Evolutionary conservation across 768 basidiomycete species (phyloP), one percentile per base, ranked within the genome.

Genomic region (Russula virescens): DNA sequence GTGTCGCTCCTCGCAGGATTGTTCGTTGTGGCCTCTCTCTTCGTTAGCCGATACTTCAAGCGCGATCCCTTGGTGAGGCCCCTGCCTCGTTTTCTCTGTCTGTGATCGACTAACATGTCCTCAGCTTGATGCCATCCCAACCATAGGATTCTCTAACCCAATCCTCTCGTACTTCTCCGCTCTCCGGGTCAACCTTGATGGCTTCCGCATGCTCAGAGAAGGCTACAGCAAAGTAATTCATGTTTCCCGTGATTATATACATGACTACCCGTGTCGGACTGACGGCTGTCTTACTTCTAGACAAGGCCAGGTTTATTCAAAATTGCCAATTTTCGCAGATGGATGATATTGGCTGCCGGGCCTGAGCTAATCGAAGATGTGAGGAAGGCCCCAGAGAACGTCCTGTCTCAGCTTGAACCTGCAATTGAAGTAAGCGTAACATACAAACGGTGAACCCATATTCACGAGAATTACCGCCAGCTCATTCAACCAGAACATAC

Each of bases 301-400:
- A 59, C 68, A 57, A 60, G 69, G 23, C 53, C 53, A 19, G 55
- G 67, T 5, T 45, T 69, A 8, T 84, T 81, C 71, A 79, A 78
- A 67, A 72, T 83, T 5, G 70, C 81, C 0, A 72, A 74, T 46
- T 66, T 79, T 49, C 72, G 77, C 38, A 70, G 73, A 50, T 84
- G 83, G 82, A 62, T 77, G 14, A 73, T 82, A 25, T 68, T 84
- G 13, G 68, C 79, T 25, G 74, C 74, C n/a, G 77, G 80, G 1
- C 70, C 73, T 0, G 63, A 77, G 28, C 72, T 78, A 48, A 68
- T 83, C 13, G 80, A 84, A 6, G 84, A 85, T 45, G 67, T 86
- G 19, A 75, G 81, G 26, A 77, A 71, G 59, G 77, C 78, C 19
- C 73, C 77, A 9, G 81, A 82, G 47, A 74, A 78, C 31, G 73